Evolutionary conservation across 768 basidiomycete species (phyloP).

Genomic region (Rhizopogon vulgaris): DNA sequence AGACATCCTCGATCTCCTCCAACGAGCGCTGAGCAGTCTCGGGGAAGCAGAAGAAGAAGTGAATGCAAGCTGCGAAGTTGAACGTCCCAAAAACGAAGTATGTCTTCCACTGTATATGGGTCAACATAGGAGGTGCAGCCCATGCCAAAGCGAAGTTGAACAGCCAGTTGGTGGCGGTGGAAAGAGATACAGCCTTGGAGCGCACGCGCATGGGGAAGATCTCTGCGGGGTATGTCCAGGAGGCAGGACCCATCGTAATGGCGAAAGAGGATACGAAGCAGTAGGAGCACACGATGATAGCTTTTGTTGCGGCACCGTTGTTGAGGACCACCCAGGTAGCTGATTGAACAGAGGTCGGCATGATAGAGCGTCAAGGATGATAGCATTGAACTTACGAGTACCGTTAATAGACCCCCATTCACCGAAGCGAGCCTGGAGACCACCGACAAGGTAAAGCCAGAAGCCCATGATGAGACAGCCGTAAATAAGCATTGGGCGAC

Average conservation of each 20-base stretch:
- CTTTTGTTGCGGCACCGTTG: constrained; percentile 54
- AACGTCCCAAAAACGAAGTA: constrained; percentile 77
- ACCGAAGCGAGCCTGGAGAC: constrained; percentile 63
- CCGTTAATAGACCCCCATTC: constrained; percentile 47
- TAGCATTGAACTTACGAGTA: constrained; percentile 18
- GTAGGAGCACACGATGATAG: constrained; percentile 73
- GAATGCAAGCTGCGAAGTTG: constrained; percentile 67
- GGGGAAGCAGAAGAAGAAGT: constrained; percentile 75
- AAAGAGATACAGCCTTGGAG: constrained; percentile 48
- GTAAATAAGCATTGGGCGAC: constrained; percentile 64
- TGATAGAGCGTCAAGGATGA: background rate
- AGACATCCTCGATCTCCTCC: constrained; percentile 77
- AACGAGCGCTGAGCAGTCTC: constrained; percentile 69
- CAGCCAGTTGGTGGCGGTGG: constrained; percentile 46
- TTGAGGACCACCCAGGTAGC: constrained; percentile 56
- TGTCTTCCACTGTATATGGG: constrained; percentile 64
- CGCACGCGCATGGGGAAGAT: constrained; percentile 65
- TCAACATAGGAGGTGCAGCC: constrained; percentile 67
- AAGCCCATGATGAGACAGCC: constrained; percentile 68
- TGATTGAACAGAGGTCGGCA: constrained; percentile 1
- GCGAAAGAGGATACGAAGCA: constrained; percentile 72
- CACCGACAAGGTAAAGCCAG: constrained; percentile 74
- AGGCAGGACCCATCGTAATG: constrained; percentile 70
- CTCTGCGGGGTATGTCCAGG: constrained; percentile 72
- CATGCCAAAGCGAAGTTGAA: constrained; percentile 74